Conservation (phyloP, 208 protist genomes). For the Phytomonas sp. region DNA sequence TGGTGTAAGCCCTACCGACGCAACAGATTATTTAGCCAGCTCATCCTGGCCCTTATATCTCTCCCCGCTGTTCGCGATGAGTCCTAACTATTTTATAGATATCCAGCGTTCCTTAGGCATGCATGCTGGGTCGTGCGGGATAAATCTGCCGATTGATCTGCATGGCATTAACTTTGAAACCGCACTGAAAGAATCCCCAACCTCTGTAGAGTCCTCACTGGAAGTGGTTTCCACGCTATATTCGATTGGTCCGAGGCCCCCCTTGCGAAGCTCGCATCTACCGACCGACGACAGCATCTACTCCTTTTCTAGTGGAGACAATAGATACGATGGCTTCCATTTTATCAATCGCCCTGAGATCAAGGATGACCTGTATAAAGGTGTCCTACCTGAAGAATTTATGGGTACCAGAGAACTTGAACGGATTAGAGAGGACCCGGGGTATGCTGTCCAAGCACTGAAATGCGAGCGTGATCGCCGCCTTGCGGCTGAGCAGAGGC, state of each 20-base stretch:
- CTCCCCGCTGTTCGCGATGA: not conserved
- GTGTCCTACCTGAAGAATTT: slow-evolving; percentile 6
- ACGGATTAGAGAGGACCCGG: slow-evolving; percentile 12
- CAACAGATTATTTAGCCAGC: not conserved
- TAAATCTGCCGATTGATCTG: not conserved
- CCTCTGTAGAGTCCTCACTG: not conserved
- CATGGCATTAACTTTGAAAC: not conserved
- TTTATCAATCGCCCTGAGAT: not conserved
- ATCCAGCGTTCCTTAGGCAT: not conserved
- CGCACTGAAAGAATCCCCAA: not conserved
- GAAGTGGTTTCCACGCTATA: not conserved
- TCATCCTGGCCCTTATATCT: not conserved
- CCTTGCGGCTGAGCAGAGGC: slow-evolving; percentile 37
- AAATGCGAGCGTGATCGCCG: slow-evolving; percentile 43
- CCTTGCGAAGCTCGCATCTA: not conserved
- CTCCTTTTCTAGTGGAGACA: not conserved
- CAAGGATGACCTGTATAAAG: not conserved
- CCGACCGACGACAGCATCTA: not conserved
- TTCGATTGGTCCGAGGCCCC: not conserved
- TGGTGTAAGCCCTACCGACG: not conserved
- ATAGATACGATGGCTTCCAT: not conserved
- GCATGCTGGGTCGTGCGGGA: not conserved
- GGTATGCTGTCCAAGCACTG: slow-evolving; percentile 21
- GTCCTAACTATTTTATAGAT: not conserved
- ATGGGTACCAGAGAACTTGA: not conserved